Conservation (phyloP, 2,329 filamentous ascomycete species). For the Zymoseptoria pseudotritici region DNA sequence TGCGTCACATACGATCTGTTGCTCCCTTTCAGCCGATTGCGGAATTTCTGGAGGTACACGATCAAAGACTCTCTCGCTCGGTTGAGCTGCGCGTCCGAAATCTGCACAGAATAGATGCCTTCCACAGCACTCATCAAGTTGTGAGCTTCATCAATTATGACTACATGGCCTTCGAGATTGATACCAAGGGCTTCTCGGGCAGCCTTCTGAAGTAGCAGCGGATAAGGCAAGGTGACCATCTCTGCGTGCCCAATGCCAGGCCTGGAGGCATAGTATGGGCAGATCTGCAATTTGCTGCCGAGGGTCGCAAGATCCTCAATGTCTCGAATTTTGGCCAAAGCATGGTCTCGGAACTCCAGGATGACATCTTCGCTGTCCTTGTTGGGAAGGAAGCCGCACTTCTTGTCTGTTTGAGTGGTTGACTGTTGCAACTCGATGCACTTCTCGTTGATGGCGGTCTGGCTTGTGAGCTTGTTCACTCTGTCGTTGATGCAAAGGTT, state of each 20-base stretch:
- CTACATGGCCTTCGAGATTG: slow-evolving; percentile 75
- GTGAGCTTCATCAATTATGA: slow-evolving; percentile 97
- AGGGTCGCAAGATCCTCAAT: slow-evolving; percentile 83
- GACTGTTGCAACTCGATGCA: slow-evolving; percentile 85
- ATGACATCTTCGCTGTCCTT: slow-evolving; percentile 65
- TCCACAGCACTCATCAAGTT: slow-evolving; percentile 95
- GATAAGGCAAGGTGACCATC: slow-evolving; percentile 89
- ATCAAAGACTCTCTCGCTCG: slow-evolving; percentile 68
- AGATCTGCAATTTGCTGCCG: slow-evolving; percentile 72
- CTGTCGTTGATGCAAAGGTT: slow-evolving; percentile 83
- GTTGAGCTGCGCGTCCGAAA: slow-evolving; percentile 65
- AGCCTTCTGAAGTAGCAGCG: slow-evolving; percentile 75
- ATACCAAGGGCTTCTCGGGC: slow-evolving; percentile 83
- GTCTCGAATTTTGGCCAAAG: slow-evolving; percentile 77
- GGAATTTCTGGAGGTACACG: slow-evolving; percentile 78
- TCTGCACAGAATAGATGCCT: slow-evolving; percentile 72
- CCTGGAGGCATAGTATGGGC: slow-evolving; percentile 93
- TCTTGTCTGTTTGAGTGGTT: slow-evolving; percentile 52
- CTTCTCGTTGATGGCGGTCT: slow-evolving; percentile 83
- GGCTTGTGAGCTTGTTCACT: slow-evolving; percentile 60
- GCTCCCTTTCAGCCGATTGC: slow-evolving; percentile 78
- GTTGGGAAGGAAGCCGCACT: slow-evolving; percentile 70
- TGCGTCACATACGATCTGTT: slow-evolving; percentile 90
- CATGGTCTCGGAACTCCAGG: slow-evolving; percentile 76
- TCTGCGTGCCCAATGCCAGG: slow-evolving; percentile 66